phyloP scores from a whole-genome alignment of 257 asterid species.

The Plectranthus barbatus region DNA sequence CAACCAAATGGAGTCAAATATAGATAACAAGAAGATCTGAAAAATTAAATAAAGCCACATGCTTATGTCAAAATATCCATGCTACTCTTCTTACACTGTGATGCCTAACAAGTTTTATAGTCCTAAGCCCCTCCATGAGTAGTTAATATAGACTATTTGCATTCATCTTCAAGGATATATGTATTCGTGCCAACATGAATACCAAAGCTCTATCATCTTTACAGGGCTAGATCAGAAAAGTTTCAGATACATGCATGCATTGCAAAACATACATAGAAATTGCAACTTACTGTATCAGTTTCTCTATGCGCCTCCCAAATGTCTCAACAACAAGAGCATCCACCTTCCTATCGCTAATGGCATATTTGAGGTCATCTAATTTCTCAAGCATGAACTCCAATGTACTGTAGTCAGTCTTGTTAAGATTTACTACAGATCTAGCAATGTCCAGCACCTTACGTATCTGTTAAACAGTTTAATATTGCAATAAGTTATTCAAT shows the following conservation, averaged over 20 bases:
- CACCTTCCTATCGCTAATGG: constrained; percentile 84
- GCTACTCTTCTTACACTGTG: constrained; percentile 8
- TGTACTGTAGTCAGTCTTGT: constrained; percentile 60
- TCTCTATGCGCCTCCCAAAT: constrained; percentile 93
- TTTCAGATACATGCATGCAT: neutral
- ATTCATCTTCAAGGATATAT: neutral
- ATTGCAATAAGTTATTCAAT: constrained; percentile 17
- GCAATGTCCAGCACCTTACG: constrained; percentile 71
- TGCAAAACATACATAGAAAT: constrained; percentile 13
- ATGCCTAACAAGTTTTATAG: neutral
- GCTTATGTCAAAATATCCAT: constrained; percentile 1
- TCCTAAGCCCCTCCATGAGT: neutral
- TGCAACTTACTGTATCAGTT: constrained; percentile 79
- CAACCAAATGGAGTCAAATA: constrained; percentile 19
- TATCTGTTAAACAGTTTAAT: constrained; percentile 54
- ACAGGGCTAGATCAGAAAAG: neutral
- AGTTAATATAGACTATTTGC: neutral
- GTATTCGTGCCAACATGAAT: neutral
- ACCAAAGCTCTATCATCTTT: neutral
- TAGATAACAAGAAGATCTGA: neutral
- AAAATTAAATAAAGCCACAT: constrained; percentile 4
- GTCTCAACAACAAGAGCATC: constrained; percentile 99
- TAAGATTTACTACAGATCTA: constrained; percentile 63
- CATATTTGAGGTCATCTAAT: constrained; percentile 78
- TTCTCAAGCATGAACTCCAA: constrained; percentile 73